Conservation (phyloP, 805 yeast species). For the Cyberlindnera xishuangbannaensis region DNA sequence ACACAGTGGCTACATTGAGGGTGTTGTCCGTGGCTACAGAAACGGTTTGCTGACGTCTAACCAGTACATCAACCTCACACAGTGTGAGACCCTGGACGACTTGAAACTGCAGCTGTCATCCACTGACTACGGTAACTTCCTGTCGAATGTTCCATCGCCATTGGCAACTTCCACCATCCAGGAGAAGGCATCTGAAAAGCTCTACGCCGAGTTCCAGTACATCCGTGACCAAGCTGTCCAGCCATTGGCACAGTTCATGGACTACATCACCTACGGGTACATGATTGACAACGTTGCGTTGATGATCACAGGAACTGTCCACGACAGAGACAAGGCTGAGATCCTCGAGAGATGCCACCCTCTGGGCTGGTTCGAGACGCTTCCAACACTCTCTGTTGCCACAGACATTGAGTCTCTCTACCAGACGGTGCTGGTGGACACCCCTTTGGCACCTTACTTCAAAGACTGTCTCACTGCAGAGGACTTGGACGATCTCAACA, state of each 20-base stretch:
- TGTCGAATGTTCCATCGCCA: conserved; percentile 77
- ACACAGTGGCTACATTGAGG: conserved; percentile 95
- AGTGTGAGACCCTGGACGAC: conserved; percentile 93
- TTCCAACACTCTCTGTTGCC: conserved; percentile 92
- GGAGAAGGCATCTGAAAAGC: conserved; percentile 64
- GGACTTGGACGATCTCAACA: conserved; percentile 90
- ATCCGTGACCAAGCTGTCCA: conserved; percentile 79
- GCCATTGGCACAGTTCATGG: conserved; percentile 76
- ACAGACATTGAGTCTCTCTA: conserved; percentile 92
- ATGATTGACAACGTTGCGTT: conserved; percentile 97
- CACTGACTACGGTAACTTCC: conserved; percentile 91
- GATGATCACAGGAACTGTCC: conserved; percentile 95
- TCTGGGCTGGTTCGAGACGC: conserved; percentile 96
- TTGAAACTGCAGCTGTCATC: conserved; percentile 89
- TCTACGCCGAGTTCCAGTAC: conserved; percentile 81
- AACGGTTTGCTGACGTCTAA: conserved; percentile 70
- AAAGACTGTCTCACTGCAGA: conserved; percentile 80
- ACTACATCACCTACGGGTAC: conserved; percentile 90
- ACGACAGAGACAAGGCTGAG: conserved; percentile 86
- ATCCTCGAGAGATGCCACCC: conserved; percentile 92
- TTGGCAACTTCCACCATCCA: conserved; percentile 84
- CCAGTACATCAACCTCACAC: conserved; percentile 89
- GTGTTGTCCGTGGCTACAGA: conserved; percentile 89
- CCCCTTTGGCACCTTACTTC: conserved; percentile 96
- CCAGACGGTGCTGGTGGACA: conserved; percentile 87